Evolutionary conservation across 1,284 basidiomycete species (phyloP), one percentile per base, ranked within the genome.

Genomic region (Irpex rosettiformis): DNA sequence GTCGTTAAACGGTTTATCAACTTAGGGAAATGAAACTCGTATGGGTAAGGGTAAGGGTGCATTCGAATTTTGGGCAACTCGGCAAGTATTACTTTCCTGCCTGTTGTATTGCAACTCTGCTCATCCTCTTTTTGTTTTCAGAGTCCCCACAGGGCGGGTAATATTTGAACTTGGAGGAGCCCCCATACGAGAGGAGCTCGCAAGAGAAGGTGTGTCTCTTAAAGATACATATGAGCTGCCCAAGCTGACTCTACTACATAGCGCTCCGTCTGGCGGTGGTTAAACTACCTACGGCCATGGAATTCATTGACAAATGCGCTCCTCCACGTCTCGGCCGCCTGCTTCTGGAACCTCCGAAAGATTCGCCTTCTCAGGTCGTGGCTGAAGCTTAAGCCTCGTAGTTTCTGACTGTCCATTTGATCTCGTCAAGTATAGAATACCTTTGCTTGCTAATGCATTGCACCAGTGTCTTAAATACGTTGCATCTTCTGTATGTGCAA

Each of bases 21-120:
- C 28, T 22, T 58, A 94, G 91, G 96, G 96, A 57, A 98, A 98
- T 69, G 96, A 99, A 74, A 97, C 96, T 5, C 91, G 97, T 84
- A 99, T 99, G 97, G 96, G 96, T 51, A 98, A 98, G 76, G 97
- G 97, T 60, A 99, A 99, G 75, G 97, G 97, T 52, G 85, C 91
- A 0, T 99, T 98, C 68, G 96, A 98, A 72, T 98, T 85, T 73
- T 98, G 96, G 97, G 94, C 96, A 33, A 94, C 93, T 61, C 85
- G 93, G 93, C 94, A 69, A 61, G 84, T 75, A 18, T 10, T 27
- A n/a, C 21, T 28, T 40, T 24, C 0, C 28, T 52, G 45, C 51
- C 8, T 30, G 11, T 27, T 43, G 29, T 53, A 6, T 7, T 42
- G 3, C 58, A 33, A 64, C 42, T 53, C 27, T 6, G 52, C 4